These are phyloP conservation scores for Parietichytrium sp. DNA, from an alignment of 108 stramenopile species.

Conservation along the genomic window DNA sequence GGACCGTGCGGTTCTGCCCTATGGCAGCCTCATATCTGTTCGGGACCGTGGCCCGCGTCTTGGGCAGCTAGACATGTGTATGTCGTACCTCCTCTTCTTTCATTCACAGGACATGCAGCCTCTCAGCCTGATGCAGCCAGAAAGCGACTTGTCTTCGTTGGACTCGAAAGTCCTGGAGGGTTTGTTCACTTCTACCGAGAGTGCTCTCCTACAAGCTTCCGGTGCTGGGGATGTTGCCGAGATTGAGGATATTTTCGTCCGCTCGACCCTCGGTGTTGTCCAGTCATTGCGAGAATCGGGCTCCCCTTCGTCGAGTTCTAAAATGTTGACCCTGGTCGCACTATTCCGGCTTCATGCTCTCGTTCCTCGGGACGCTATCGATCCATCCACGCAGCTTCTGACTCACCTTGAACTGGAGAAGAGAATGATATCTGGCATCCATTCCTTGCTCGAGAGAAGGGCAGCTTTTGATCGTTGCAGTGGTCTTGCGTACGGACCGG, in stretches of 20 bases:
- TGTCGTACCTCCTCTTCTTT: neutral
- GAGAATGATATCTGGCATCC: no score
- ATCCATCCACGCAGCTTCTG: neutral
- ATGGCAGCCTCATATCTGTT: neutral
- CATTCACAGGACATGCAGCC: neutral
- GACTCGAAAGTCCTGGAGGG: neutral
- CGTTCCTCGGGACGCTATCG: neutral
- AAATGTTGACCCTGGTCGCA: no score
- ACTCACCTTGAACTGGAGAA: neutral
- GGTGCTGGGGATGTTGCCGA: no score
- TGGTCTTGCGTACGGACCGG: no score
- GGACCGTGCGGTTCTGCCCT: neutral
- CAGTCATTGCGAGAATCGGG: no score
- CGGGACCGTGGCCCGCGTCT: neutral
- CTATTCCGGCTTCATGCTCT: constrained; percentile 7
- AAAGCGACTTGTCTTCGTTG: neutral
- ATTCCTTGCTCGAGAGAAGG: no score
- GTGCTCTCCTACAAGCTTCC: neutral
- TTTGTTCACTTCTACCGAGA: neutral
- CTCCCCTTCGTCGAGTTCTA: no score
- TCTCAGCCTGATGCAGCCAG: neutral
- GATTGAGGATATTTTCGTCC: neutral
- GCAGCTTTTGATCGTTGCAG: no score
- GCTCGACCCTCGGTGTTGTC: no score
- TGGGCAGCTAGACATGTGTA: neutral